Evolutionary conservation across 768 basidiomycete genomes (phyloP).

Genomic region (Dioszegia aurantiaca): DNA sequence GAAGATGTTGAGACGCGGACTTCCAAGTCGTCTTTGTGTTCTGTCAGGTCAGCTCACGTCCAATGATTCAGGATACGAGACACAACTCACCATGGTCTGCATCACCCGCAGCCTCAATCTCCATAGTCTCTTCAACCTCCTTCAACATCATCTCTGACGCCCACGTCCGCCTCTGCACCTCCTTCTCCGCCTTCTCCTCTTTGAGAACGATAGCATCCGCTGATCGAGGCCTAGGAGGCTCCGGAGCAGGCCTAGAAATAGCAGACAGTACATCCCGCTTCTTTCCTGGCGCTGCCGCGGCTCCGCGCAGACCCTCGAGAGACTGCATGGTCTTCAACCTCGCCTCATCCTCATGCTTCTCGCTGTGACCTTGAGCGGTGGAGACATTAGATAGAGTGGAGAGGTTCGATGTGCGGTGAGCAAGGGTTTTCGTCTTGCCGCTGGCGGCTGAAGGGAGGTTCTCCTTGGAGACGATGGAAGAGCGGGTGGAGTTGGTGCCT

Average conservation of each 20-base stretch:
- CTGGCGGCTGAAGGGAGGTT: constrained; percentile 5
- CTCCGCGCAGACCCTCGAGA: constrained; percentile 26
- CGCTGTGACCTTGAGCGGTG: neutral
- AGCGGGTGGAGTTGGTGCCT: constrained; percentile 1
- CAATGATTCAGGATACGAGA: neutral
- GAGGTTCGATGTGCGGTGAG: constrained; percentile 21
- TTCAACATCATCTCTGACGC: constrained; percentile 20
- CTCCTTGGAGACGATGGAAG: constrained; percentile 18
- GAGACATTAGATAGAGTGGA: constrained; percentile 17
- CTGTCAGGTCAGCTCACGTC: neutral
- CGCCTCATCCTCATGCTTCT: constrained; percentile 34
- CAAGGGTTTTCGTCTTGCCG: constrained; percentile 8
- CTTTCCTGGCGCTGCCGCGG: constrained; percentile 9
- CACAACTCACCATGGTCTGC: neutral
- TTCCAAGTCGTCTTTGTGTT: neutral
- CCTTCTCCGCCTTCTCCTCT: constrained; percentile 18
- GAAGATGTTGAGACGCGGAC: neutral
- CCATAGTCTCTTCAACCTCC: constrained; percentile 6
- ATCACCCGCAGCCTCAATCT: neutral
- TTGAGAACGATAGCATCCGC: constrained; percentile 16
- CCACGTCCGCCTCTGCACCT: constrained; percentile 27
- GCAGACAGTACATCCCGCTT: constrained; percentile 28
- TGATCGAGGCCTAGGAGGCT: constrained; percentile 32
- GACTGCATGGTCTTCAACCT: constrained; percentile 34
- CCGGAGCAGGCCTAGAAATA: constrained; percentile 36